Evolutionary conservation across 176 grass and related monocot species (phyloP).

Genomic region (Leersia perrieri): DNA sequence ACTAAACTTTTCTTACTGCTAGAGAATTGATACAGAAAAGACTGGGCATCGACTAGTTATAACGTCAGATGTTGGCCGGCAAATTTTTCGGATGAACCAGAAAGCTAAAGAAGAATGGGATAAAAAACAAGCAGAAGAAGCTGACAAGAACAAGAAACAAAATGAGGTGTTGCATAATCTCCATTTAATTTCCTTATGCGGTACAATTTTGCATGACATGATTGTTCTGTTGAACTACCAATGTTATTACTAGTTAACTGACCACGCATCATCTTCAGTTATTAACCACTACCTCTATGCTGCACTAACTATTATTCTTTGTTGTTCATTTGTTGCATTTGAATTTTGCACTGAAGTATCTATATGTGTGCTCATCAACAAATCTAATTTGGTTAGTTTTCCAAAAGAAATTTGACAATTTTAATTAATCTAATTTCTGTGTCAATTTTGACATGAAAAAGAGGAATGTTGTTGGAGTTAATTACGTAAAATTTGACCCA

Average conservation of each 20-base stretch:
- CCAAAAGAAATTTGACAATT: not conserved
- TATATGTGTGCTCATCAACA: too few relatives aligned
- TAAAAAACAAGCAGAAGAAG: conserved; percentile 84
- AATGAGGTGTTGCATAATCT: conserved; percentile 63
- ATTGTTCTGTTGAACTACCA: not conserved
- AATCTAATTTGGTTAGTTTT: not conserved
- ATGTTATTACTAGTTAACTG: conserved; percentile 7
- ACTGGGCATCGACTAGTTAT: conserved; percentile 74
- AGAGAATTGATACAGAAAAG: conserved; percentile 94
- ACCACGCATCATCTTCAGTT: not conserved
- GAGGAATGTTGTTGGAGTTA: not conserved
- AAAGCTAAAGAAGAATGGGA: conserved; percentile 98
- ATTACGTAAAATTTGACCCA: not conserved
- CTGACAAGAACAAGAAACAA: conserved; percentile 84
- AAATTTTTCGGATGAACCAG: conserved; percentile 82
- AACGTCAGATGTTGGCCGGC: conserved; percentile 84
- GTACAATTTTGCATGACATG: conserved; percentile 5
- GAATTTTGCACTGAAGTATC: conserved; percentile 9
- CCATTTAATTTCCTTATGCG: not conserved
- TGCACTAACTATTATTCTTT: not conserved
- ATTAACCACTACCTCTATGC: not conserved
- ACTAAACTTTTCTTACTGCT: conserved; percentile 30
- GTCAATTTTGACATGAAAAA: conserved; percentile 3
- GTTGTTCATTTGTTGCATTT: conserved; percentile 13
- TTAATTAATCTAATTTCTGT: not conserved